Conservation (phyloP, 1,284 basidiomycete species). For the Stereum hirsutum region DNA sequence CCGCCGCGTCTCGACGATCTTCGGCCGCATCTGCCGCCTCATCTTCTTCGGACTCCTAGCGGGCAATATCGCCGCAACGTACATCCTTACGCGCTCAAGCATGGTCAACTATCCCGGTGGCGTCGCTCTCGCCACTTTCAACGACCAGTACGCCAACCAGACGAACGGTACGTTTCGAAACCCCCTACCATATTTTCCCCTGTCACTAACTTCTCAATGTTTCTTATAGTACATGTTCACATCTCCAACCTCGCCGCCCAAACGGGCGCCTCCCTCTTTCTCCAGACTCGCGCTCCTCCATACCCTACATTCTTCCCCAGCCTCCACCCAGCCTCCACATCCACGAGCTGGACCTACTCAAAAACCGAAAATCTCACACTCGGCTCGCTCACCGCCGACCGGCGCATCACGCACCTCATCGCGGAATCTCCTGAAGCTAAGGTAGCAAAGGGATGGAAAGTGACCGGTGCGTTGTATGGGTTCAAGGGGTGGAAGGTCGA, state of each 20-base stretch:
- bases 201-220: neutral
- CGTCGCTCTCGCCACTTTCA: slow-evolving; percentile 56
- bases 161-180: slow-evolving; percentile 20
- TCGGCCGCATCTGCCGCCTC: slow-evolving; percentile 36
- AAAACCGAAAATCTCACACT: slow-evolving; percentile 64
- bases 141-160: slow-evolving; percentile 33
- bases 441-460: slow-evolving; percentile 25
- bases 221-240: slow-evolving; percentile 49
- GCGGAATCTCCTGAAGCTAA: slow-evolving; percentile 24
- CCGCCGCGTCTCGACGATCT: slow-evolving; percentile 31
- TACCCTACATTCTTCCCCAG: slow-evolving; percentile 19
- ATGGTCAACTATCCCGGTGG: slow-evolving; percentile 89
- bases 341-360: slow-evolving; percentile 60
- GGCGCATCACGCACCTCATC: slow-evolving; percentile 53
- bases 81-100: slow-evolving; percentile 50
- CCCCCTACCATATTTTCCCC: neutral
- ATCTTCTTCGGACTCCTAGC: slow-evolving; percentile 36
- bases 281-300: slow-evolving; percentile 59
- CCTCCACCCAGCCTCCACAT: slow-evolving; percentile 10
- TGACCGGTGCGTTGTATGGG: slow-evolving; percentile 31
- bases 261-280: slow-evolving; percentile 86
- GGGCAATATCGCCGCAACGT: slow-evolving; percentile 43
- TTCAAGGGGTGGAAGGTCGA: slow-evolving; percentile 42
- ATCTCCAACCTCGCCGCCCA: slow-evolving; percentile 81
- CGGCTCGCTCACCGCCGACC: slow-evolving; percentile 26